Base-by-base conservation (phyloP, 306 rosid species). In the Fragaria ananassa region DNA sequence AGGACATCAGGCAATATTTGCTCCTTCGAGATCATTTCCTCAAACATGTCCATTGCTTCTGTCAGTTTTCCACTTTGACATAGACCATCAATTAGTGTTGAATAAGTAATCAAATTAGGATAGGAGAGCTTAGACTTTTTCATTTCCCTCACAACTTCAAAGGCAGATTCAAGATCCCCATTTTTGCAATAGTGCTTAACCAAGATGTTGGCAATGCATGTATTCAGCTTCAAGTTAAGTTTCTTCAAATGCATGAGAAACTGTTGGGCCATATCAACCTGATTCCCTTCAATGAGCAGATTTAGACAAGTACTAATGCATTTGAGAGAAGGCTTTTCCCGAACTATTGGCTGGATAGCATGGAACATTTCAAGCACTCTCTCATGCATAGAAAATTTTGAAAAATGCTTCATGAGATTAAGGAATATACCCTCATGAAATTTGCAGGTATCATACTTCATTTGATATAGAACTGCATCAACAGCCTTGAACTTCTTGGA, bases 281-380 rank as follows among this genome's bases (percentile, higher is more conserved):
- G 88, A 49, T 84, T 70, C 1, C 91, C 75, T n/a, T 91, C 93
- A 13, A 94, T 82, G 53, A 94, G 81, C 45, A 90, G 83, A 68
- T 94, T 91, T 68, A 94, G 97, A 81, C 97, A 94, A 39, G 94
- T 92, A 81, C 90, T 86, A 58, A 90, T 75, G 63, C 96, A 90
- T 75, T 91, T 91, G 29, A 88, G 83, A 54, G 97, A 94, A 1
- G 96, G 97, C 76, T 88, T 91, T 50, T 87, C 91, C 17, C 96
- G 89, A 61, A 81, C 93, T 13, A 91, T 67, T 27, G 93, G 80
- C 77, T 86, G 86, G 75, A 94, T 89, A 39, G 88, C 79, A 77
- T 83, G 61, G 77, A 90, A 91, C 73, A 87, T 78, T 27, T 85
- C 88, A 47, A 94, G 89, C 61, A 94, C 96, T 68, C 85, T 87